phyloP scores from a whole-genome alignment of 1,139 yeast genomes.

The Sugiyamaella novakii region DNA sequence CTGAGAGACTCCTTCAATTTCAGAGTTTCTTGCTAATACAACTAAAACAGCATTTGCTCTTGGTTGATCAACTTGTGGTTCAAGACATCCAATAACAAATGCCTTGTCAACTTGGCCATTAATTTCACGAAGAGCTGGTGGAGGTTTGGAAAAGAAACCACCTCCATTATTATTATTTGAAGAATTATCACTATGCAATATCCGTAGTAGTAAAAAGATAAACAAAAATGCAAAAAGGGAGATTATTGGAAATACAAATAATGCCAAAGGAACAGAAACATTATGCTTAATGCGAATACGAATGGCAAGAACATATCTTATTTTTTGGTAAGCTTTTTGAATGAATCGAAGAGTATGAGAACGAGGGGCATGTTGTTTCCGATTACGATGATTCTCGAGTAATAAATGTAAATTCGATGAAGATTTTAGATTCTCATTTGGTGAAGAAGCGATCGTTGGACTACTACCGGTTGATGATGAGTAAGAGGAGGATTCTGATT shows the following conservation, averaged over 20 bases:
- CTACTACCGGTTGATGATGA: constrained; percentile 10
- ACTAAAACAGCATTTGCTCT: constrained; percentile 79
- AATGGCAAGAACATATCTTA: constrained; percentile 14
- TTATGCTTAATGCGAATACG: constrained; percentile 24
- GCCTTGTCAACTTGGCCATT: constrained; percentile 35
- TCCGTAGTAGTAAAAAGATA: constrained; percentile 3
- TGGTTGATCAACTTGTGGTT: constrained; percentile 39
- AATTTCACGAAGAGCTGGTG: constrained; percentile 16
- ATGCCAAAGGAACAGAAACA: constrained; percentile 25
- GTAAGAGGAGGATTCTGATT: not conserved
- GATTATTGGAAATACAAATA: constrained; percentile 14
- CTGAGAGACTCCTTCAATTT: constrained; percentile 64
- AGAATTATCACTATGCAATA: constrained; percentile 5
- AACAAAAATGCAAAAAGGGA: constrained; percentile 5
- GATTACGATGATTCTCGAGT: constrained; percentile 10
- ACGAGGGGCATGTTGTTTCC: constrained; percentile 8
- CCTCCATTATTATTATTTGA: constrained; percentile 3
- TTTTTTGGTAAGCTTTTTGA: constrained; percentile 8
- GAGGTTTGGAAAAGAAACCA: constrained; percentile 16
- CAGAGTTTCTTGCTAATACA: constrained; percentile 77
- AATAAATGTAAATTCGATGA: constrained; percentile 7
- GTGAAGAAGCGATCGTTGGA: constrained; percentile 13
- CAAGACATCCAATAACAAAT: constrained; percentile 42
- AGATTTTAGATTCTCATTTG: not conserved
- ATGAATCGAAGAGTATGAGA: constrained; percentile 18